These are phyloP conservation scores for Puccinia novopanici DNA, from an alignment of 1,284 basidiomycete species.

Conservation along the genomic window DNA sequence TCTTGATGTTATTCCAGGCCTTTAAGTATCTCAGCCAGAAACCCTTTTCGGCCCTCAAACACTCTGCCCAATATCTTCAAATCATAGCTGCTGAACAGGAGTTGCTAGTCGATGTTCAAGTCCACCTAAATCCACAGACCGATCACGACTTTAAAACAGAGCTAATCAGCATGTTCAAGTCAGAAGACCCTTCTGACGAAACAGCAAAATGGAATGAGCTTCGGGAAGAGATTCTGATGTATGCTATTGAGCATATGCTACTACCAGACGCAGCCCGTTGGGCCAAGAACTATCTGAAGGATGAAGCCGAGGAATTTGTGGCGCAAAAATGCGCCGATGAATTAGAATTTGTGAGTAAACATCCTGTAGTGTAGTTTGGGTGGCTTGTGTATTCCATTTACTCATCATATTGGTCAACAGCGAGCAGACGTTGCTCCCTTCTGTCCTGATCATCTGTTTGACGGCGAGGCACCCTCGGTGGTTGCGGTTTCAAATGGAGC, in stretches of 20 bases:
- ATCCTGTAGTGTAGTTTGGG: background rate
- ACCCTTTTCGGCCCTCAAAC: slow-evolving; percentile 71
- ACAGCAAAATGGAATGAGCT: slow-evolving; percentile 91
- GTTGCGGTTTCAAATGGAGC: slow-evolving; percentile 91
- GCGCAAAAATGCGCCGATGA: slow-evolving; percentile 69
- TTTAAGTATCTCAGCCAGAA: slow-evolving; percentile 95
- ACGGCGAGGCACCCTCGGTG: slow-evolving; percentile 77
- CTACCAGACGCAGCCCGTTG: slow-evolving; percentile 81
- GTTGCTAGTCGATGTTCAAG: slow-evolving; percentile 75
- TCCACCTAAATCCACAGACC: slow-evolving; percentile 70
- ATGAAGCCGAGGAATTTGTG: slow-evolving; percentile 84
- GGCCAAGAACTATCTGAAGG: slow-evolving; percentile 83
- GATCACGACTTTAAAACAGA: slow-evolving; percentile 70
- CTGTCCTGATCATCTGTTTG: slow-evolving; percentile 66
- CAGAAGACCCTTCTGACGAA: slow-evolving; percentile 80
- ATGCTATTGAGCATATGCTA: slow-evolving; percentile 75
- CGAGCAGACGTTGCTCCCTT: slow-evolving; percentile 69
- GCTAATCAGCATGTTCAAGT: slow-evolving; percentile 78
- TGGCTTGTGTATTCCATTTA: slow-evolving; percentile 46
- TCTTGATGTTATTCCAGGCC: slow-evolving; percentile 64
- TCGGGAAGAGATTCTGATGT: slow-evolving; percentile 74
- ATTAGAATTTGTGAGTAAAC: slow-evolving; percentile 71
- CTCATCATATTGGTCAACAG: slow-evolving; percentile 53
- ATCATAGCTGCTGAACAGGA: slow-evolving; percentile 90
- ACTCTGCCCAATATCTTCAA: slow-evolving; percentile 78